Conservation (phyloP, 257 asterid species). For the Cinchona pubescens region DNA sequence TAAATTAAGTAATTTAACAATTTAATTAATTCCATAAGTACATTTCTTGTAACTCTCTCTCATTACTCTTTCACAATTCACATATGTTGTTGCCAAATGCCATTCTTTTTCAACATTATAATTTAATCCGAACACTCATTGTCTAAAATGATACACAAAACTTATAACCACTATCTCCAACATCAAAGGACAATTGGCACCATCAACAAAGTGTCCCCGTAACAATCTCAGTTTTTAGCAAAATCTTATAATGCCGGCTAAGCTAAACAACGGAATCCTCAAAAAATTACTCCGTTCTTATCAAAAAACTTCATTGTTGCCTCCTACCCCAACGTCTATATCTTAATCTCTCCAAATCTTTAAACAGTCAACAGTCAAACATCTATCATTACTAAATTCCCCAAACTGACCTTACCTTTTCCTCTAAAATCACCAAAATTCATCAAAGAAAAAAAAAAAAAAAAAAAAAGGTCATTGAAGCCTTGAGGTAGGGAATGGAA, state of each 20-base stretch:
- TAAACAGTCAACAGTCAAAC: not conserved
- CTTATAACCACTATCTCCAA: not conserved
- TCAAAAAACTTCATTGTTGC: conserved; percentile 8
- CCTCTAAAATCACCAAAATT: not conserved
- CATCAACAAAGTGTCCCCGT: not conserved
- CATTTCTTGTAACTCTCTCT: not conserved
- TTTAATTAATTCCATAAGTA: not conserved
- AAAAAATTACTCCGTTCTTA: conserved; percentile 34
- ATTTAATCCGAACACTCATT: not conserved
- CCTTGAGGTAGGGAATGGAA: too few species aligned
- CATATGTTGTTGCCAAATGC: not conserved
- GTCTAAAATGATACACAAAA: not conserved
- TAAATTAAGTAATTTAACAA: too few species aligned
- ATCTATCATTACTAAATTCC: not conserved
- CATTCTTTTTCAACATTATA: not conserved
- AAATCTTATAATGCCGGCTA: conserved; percentile 23
- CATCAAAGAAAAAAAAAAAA: too few species aligned
- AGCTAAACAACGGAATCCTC: conserved; percentile 38
- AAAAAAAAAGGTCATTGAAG: too few species aligned
- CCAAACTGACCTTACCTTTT: conserved; percentile 11
- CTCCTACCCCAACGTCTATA: conserved; percentile 17
- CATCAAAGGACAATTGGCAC: conserved; percentile 17
- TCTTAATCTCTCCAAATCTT: conserved; percentile 23
- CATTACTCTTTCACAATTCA: not conserved
- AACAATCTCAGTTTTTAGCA: not conserved